Evolutionary conservation across 202 grass and related monocot species (phyloP).

Genomic region (Thinopyrum obtusiflorum): DNA sequence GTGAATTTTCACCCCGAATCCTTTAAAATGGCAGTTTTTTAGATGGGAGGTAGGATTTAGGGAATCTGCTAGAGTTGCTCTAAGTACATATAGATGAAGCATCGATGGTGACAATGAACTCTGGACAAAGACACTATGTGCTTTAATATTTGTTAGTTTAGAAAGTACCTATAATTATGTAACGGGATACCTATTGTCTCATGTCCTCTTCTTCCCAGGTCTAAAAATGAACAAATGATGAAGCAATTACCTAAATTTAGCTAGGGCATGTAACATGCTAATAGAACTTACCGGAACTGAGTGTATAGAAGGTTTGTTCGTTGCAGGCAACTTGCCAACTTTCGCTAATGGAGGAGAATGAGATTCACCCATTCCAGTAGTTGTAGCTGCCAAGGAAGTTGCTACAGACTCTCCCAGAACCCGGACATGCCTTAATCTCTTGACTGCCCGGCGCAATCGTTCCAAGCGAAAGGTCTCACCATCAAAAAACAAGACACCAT

Average conservation of each 20-base stretch:
- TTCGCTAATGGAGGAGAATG: conserved; percentile 74
- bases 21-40: neutral
- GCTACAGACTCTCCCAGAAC: conserved; percentile 66
- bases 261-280: conserved; percentile 20
- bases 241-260: conserved; percentile 9
- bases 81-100: conserved; percentile 11
- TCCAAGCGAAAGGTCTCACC: conserved; percentile 80
- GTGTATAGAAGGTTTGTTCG: conserved; percentile 52
- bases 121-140: neutral
- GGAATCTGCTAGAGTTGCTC: neutral
- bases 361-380: conserved; percentile 50
- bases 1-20: neutral
- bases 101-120: neutral
- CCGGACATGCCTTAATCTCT: conserved; percentile 87
- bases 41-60: neutral
- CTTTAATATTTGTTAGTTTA: neutral
- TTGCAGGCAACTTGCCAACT: conserved; percentile 47
- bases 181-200: neutral
- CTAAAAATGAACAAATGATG: conserved; percentile 24
- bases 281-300: conserved; percentile 73
- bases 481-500: conserved; percentile 93
- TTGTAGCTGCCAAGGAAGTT: conserved; percentile 40
- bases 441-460: conserved; percentile 80
- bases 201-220: neutral
- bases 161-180: neutral